Evolutionary conservation across 192 early-diverging fungal species (phyloP).

Genomic region (Coemansia sp.): DNA sequence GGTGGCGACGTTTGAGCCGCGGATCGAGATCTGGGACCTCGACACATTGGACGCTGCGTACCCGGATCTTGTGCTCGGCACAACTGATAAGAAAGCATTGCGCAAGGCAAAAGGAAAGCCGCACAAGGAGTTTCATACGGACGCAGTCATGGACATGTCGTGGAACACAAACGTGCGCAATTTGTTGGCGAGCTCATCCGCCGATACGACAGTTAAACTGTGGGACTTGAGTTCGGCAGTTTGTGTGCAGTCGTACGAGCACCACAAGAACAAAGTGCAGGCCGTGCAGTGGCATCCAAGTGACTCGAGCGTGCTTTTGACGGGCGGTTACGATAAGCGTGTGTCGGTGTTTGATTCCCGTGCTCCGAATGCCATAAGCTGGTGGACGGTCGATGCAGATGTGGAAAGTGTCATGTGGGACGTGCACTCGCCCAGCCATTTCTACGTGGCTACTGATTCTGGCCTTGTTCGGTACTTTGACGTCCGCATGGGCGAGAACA

Average conservation of each 20-base stretch:
- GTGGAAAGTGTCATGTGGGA: conserved; percentile 94
- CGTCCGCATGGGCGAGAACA: conserved; percentile 56
- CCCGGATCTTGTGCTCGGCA: conserved; percentile 86
- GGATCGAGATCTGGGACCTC: conserved; percentile 98
- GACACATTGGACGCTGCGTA: conserved; percentile 88
- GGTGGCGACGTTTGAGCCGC: conserved; percentile 95
- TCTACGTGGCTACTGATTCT: conserved; percentile 85
- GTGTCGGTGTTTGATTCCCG: conserved; percentile 89
- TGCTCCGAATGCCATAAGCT: conserved; percentile 66
- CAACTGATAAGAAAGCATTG: conserved; percentile 26
- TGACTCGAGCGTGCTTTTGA: conserved; percentile 81
- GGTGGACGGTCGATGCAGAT: conserved; percentile 75
- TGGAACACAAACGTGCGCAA: conserved; percentile 80
- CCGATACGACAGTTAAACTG: conserved; percentile 95
- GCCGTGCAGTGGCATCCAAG: conserved; percentile 87
- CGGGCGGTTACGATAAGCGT: conserved; percentile 89
- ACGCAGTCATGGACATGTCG: conserved; percentile 91
- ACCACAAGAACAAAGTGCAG: conserved; percentile 91
- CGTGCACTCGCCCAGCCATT: conserved; percentile 72
- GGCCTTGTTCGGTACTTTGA: conserved; percentile 91
- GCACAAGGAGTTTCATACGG: conserved; percentile 84
- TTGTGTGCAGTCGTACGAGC: conserved; percentile 74
- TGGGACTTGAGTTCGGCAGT: conserved; percentile 84
- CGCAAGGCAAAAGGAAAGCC: conserved; percentile 41
- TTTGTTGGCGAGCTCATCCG: conserved; percentile 86